These are phyloP conservation scores for Scedosporium aurantiacum DNA, from an alignment of 2,329 filamentous ascomycete genomes.

Conservation along the genomic window DNA sequence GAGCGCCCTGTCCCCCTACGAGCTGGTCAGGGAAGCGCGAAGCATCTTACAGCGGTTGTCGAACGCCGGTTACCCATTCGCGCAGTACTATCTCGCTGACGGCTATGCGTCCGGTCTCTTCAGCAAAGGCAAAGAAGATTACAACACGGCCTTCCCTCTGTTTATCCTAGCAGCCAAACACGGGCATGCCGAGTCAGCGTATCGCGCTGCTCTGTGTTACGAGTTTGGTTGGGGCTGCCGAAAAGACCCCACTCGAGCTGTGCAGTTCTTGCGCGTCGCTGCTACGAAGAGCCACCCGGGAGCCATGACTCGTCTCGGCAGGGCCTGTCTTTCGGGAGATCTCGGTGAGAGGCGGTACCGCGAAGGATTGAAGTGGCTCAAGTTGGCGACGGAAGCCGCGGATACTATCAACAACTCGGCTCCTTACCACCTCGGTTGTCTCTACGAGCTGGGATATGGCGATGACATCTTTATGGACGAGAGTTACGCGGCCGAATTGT, in stretches of 20 bases:
- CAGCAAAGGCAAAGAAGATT: conserved; percentile 86
- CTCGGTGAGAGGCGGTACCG: conserved; percentile 78
- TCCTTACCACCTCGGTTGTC: conserved; percentile 76
- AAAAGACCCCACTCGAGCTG: conserved; percentile 80
- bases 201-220: conserved; percentile 87
- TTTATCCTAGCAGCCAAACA: conserved; percentile 93
- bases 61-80: conserved; percentile 86
- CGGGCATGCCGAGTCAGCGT: conserved; percentile 91
- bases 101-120: conserved; percentile 91
- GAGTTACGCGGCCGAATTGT: conserved; percentile 81
- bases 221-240: conserved; percentile 97
- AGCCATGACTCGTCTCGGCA: conserved; percentile 83
- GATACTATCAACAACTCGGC: conserved; percentile 87
- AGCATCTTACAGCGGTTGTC: conserved; percentile 78
- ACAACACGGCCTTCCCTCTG: conserved; percentile 81
- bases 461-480: conserved; percentile 90
- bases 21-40: conserved; percentile 76
- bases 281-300: conserved; percentile 92
- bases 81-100: conserved; percentile 94
- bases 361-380: conserved; percentile 93
- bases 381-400: conserved; percentile 79
- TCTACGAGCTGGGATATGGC: conserved; percentile 90
- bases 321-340: conserved; percentile 81
- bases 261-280: conserved; percentile 83
- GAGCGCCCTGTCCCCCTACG: conserved; percentile 41